Conservation (phyloP, 2,329 filamentous ascomycete species). For the Botryosphaeria agaves region DNA sequence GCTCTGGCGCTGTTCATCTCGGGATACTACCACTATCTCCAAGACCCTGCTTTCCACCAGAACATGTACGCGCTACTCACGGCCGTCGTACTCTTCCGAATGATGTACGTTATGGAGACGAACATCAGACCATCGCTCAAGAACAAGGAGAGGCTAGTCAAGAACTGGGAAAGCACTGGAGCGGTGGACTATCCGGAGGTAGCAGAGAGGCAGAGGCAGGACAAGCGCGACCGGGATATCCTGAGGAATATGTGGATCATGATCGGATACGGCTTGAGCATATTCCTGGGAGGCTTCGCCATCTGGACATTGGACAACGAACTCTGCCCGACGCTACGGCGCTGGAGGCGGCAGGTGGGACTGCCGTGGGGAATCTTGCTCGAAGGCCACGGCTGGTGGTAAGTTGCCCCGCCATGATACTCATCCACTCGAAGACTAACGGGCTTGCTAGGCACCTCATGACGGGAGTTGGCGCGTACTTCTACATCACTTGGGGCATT, state of each 20-base stretch:
- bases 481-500: conserved; percentile 69
- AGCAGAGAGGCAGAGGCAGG: conserved; percentile 27
- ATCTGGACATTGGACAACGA: conserved; percentile 68
- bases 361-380: conserved; percentile 67
- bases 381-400: conserved; percentile 59
- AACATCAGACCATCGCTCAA: conserved; percentile 40
- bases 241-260: conserved; percentile 60
- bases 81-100: conserved; percentile 49
- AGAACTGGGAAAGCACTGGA: conserved; percentile 8
- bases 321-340: conserved; percentile 49
- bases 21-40: conserved; percentile 62
- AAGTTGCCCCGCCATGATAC: conserved; percentile 11
- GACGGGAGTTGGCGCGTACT: conserved; percentile 69
- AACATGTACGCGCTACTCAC: conserved; percentile 61
- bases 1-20: conserved; percentile 48
- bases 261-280: conserved; percentile 46
- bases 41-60: conserved; percentile 72
- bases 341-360: conserved; percentile 49
- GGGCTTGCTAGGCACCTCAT: conserved; percentile 46
- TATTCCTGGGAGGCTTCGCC: conserved; percentile 58
- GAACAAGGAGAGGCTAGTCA: conserved; percentile 22
- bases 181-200: conserved; percentile 11
- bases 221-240: conserved; percentile 37
- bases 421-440: background rate
- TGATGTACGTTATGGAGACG: conserved; percentile 61